Conservation (phyloP, 225 moss, liverwort and hornwort species). For the Takakia lepidozioides region DNA sequence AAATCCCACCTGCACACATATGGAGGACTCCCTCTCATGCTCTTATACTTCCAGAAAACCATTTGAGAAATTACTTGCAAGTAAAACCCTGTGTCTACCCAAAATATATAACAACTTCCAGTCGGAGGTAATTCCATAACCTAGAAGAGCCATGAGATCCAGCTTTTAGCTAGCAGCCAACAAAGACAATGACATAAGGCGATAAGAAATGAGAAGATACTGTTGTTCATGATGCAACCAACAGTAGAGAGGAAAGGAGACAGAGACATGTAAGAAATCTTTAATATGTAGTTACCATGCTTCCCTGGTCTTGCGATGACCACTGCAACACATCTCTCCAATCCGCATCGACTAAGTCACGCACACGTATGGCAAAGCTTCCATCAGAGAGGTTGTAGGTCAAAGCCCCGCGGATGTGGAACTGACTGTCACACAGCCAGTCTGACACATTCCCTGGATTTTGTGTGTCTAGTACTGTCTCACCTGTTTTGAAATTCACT, state of each 20-base stretch:
- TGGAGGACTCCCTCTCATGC: no score
- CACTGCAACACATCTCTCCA: slow-evolving; percentile 71
- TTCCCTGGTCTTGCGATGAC: slow-evolving; percentile 52
- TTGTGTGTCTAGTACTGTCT: slow-evolving; percentile 33
- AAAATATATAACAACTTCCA: no score
- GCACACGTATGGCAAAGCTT: slow-evolving; percentile 54
- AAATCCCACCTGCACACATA: slow-evolving; percentile 59
- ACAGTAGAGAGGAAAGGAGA: neutral
- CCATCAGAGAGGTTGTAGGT: slow-evolving; percentile 55
- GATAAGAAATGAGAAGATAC: no score
- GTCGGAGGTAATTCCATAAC: no score
- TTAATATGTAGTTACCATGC: slow-evolving; percentile 23
- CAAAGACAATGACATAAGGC: no score
- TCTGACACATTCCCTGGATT: slow-evolving; percentile 82
- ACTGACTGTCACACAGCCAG: slow-evolving; percentile 64
- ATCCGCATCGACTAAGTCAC: slow-evolving; percentile 43
- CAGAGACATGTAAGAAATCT: neutral
- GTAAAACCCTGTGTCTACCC: no score
- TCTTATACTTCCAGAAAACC: no score
- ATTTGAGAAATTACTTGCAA: no score
- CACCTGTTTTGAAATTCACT: slow-evolving; percentile 68
- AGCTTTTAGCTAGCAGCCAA: no score
- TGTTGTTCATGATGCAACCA: no score
- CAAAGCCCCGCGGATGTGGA: slow-evolving; percentile 57
- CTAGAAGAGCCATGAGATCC: no score